Percentiles rank a stretch among this genome's conserved stretches.
These are phyloP conservation scores for Amoebophrya sp. DNA, from an alignment of 169 alveolate species.

Conservation along the genomic window DNA sequence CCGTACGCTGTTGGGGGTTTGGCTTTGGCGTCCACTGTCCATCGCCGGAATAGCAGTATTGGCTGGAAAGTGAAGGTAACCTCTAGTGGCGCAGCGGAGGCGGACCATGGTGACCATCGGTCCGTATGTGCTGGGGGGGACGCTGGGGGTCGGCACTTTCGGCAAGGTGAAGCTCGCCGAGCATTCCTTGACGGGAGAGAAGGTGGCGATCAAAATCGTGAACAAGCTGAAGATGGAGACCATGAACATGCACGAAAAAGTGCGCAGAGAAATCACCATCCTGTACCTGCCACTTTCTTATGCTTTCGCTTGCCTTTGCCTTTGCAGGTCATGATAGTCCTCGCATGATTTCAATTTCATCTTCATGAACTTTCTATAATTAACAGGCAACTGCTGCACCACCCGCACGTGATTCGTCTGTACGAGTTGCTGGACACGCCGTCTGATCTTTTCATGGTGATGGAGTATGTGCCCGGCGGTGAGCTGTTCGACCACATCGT, in stretches of 20 bases:
- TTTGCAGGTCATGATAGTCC: no score
- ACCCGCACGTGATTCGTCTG: slow-evolving; percentile 40
- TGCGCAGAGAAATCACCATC: slow-evolving; percentile 71
- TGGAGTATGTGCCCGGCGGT: slow-evolving; percentile 64
- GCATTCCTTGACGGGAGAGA: slow-evolving; percentile 56
- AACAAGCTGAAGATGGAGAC: slow-evolving; percentile 65
- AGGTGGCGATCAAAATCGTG: slow-evolving; percentile 79
- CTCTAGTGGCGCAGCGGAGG: no score
- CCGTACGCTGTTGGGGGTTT: no score
- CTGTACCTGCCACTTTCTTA: slow-evolving; percentile 18
- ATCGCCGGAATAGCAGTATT: no score
- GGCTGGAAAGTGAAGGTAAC: no score
- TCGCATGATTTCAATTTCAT: no score
- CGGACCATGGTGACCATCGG: no score
- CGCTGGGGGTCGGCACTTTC: slow-evolving; percentile 85
- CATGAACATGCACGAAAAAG: slow-evolving; percentile 66
- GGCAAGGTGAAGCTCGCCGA: slow-evolving; percentile 80
- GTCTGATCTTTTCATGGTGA: slow-evolving; percentile 57
- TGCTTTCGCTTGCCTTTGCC: no score
- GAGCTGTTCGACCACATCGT: slow-evolving; percentile 75
- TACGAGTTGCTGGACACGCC: slow-evolving; percentile 67
- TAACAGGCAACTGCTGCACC: slow-evolving; percentile 32
- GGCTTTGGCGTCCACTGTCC: no score
- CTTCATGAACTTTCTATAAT: no score
- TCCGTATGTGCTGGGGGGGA: slow-evolving; percentile 52